Conservation (phyloP, 2,329 filamentous ascomycete genomes). For the Exophiala viscosa region DNA sequence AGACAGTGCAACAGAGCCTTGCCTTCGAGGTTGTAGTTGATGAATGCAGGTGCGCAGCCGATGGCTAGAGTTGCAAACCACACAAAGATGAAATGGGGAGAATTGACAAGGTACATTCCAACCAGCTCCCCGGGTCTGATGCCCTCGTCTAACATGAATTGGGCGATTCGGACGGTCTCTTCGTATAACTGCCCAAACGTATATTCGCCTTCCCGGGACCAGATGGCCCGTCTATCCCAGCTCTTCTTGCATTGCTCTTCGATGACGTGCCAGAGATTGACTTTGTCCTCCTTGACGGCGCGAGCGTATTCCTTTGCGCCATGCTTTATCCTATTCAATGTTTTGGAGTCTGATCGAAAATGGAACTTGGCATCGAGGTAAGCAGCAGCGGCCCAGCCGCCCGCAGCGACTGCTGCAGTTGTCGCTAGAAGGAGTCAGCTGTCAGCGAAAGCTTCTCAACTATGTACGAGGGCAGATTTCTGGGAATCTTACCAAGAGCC, state of each 20-base stretch:
- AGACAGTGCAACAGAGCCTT: constrained; percentile 65
- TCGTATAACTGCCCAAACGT: constrained; percentile 57
- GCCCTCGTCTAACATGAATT: constrained; percentile 59
- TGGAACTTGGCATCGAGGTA: constrained; percentile 70
- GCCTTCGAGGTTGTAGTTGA: constrained; percentile 62
- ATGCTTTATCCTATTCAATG: constrained; percentile 43
- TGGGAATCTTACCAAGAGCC: constrained; percentile 15
- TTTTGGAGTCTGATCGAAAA: constrained; percentile 57
- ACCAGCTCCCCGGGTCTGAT: constrained; percentile 60
- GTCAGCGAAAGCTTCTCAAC: not conserved
- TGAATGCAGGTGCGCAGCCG: constrained; percentile 65
- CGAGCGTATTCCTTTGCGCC: constrained; percentile 46
- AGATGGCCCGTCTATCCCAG: constrained; percentile 58
- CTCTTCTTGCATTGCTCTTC: constrained; percentile 53
- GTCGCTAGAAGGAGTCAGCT: constrained; percentile 6
- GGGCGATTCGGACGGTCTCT: constrained; percentile 58
- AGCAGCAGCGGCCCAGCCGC: constrained; percentile 45
- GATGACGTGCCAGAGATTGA: constrained; percentile 65
- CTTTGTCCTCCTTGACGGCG: constrained; percentile 51
- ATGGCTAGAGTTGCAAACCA: constrained; percentile 64
- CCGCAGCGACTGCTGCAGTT: constrained; percentile 31
- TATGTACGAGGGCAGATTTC: not conserved
- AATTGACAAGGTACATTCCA: constrained; percentile 64
- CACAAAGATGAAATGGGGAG: constrained; percentile 62
- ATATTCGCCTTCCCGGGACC: constrained; percentile 61